These are phyloP conservation scores for Groenewaldozyma tartarivorans DNA, from an alignment of 805 yeast genomes.

Conservation along the genomic window DNA sequence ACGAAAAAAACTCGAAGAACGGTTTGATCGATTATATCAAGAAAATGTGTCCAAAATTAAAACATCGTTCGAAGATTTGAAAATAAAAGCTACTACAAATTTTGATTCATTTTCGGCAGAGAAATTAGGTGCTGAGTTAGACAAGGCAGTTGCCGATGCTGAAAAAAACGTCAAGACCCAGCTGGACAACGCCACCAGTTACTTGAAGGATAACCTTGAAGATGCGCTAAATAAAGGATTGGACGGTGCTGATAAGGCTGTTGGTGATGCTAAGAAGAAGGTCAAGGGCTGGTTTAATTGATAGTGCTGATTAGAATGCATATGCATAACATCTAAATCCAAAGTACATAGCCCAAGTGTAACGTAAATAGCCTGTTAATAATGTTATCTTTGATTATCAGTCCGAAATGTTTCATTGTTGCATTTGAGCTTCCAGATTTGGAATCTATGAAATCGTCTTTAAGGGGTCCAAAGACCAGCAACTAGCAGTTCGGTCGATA, in stretches of 20 bases:
- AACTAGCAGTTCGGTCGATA: too few relatives aligned
- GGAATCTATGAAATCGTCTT: too few relatives aligned
- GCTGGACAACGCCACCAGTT: neutral
- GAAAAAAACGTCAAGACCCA: slow-evolving; percentile 2
- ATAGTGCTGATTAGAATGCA: too few relatives aligned
- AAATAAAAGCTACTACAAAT: neutral
- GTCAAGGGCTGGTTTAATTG: neutral
- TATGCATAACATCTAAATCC: too few relatives aligned
- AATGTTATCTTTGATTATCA: too few relatives aligned
- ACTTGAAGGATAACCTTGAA: slow-evolving; percentile 1
- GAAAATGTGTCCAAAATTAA: neutral
- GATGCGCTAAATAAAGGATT: slow-evolving; percentile 2
- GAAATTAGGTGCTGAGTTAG: slow-evolving; percentile 4
- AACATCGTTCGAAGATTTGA: neutral
- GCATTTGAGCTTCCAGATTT: too few relatives aligned
- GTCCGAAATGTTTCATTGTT: too few relatives aligned
- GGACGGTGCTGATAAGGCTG: slow-evolving; percentile 9
- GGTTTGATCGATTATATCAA: neutral
- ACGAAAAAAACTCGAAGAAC: neutral
- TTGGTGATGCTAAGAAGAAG: slow-evolving; percentile 7
- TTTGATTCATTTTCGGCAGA: neutral
- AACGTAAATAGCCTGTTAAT: too few relatives aligned
- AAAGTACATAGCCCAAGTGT: too few relatives aligned
- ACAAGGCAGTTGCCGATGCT: slow-evolving; percentile 8
- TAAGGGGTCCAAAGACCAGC: too few relatives aligned